These are phyloP conservation scores for Podila clonocystis DNA, from an alignment of 192 early-diverging fungal genomes.

Conservation along the genomic window DNA sequence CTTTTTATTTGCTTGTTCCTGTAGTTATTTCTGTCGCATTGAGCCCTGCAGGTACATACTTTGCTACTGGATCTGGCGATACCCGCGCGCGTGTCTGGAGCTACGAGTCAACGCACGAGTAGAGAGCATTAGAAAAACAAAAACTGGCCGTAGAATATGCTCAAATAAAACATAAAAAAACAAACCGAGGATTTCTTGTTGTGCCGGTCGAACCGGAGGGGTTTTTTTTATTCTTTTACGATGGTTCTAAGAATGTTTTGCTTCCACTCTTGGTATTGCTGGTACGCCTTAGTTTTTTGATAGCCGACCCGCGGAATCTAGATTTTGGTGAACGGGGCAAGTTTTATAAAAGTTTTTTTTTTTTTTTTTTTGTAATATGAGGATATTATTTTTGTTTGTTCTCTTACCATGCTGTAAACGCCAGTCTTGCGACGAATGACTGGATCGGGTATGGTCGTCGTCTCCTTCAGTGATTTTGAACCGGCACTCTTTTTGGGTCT, in stretches of 20 bases:
- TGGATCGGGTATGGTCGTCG: neutral
- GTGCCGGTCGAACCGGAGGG: neutral
- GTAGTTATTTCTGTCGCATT: constrained; percentile 93
- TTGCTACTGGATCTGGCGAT: constrained; percentile 98
- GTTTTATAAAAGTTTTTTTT: neutral
- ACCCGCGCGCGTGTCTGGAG: constrained; percentile 92
- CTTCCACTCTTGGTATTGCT: constrained; percentile 37
- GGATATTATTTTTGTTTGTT: neutral
- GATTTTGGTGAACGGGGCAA: too few species aligned
- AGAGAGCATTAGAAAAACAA: neutral
- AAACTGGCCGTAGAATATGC: too few species aligned
- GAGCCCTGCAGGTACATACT: constrained; percentile 80
- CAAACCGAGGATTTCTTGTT: too few species aligned
- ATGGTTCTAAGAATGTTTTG: constrained; percentile 7
- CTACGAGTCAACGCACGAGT: constrained; percentile 59
- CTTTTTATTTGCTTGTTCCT: neutral
- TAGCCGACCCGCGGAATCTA: constrained; percentile 46
- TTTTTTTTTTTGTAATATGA: neutral
- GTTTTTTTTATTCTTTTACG: neutral
- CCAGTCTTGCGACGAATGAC: constrained; percentile 20
- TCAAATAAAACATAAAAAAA: too few species aligned
- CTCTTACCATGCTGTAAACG: constrained; percentile 44
- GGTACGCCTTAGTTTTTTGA: constrained; percentile 22
- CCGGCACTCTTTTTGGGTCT: constrained; percentile 2
- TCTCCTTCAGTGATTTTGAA: constrained; percentile 18